A percentile compares a stretch with the other conserved stretches of the same genome.
Conservation (phyloP, 2,329 filamentous ascomycete genomes). For the Ascochyta rabiei region DNA sequence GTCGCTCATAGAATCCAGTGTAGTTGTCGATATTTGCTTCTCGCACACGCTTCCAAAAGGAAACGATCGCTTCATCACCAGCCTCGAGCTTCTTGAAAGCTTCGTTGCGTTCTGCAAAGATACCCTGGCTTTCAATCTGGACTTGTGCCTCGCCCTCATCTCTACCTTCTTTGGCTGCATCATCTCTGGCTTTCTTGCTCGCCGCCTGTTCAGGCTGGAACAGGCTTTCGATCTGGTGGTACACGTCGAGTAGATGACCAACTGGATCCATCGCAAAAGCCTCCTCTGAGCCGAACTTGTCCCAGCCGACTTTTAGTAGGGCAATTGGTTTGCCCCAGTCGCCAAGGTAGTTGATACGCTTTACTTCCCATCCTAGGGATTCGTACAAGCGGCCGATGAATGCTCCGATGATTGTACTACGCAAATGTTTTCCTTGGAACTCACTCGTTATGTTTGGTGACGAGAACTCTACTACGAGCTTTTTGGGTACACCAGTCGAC, state of each 20-base stretch:
- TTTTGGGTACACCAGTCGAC: conserved; percentile 60
- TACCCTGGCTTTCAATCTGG: conserved; percentile 38
- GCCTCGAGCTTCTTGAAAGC: conserved; percentile 77
- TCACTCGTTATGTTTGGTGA: conserved; percentile 78
- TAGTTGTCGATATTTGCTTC: conserved; percentile 71
- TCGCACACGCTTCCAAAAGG: conserved; percentile 69
- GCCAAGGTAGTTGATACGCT: conserved; percentile 69
- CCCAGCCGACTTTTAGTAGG: conserved; percentile 68
- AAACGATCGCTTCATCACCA: conserved; percentile 64
- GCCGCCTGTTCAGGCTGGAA: conserved; percentile 65
- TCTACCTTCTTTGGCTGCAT: conserved; percentile 59
- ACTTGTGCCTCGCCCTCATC: conserved; percentile 40
- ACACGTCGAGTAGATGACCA: conserved; percentile 73
- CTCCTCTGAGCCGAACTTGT: conserved; percentile 70
- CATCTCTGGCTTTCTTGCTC: conserved; percentile 59
- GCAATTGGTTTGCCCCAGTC: conserved; percentile 72
- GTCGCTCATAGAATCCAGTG: conserved; percentile 69
- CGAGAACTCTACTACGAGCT: conserved; percentile 71
- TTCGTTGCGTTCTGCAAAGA: conserved; percentile 42
- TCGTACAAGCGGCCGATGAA: conserved; percentile 67
- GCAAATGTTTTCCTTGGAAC: conserved; percentile 69
- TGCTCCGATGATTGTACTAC: conserved; percentile 70
- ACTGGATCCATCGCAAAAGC: conserved; percentile 68
- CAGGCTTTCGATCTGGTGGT: conserved; percentile 67
- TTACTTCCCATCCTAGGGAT: conserved; percentile 65